Base-by-base conservation (phyloP, 2,329 filamentous ascomycete species). In the Clonostachys solani region DNA sequence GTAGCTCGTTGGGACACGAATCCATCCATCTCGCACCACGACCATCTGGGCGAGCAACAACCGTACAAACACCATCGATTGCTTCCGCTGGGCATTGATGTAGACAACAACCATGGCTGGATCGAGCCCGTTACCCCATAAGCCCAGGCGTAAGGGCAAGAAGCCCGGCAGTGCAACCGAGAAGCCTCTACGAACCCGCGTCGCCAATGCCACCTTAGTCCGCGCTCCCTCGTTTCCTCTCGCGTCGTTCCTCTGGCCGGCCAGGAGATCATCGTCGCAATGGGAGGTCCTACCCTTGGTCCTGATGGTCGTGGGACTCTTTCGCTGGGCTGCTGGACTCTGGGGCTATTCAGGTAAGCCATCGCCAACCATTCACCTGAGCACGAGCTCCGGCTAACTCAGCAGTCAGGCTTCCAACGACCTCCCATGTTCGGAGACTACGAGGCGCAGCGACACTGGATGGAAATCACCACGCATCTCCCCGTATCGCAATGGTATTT, bases 371-470 rank as follows among this genome's bases (percentile, higher is more conserved):
- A 38, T 18, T 12, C 15, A 8, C 10, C 57, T 45, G 15, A 16
- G 34, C 33, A 16, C 44, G 19, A 37, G 3, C 45, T 41, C 46
- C 37, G 44, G 13, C 16, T 33, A 16, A 29, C 8, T 35, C 15
- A 19, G 5, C 33, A 41, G 42, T 42, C 33, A 91, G 88, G 92
- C 47, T 88, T 86, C 60, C 74, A 86, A 49, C 82, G 81, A 50
- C 92, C 92, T 35, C 94, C 94, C 6, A 91, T 96, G 83, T 88
- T 92, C 61, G 94, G 94, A 54, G 94, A 99, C 67, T 99, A 96
- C 69, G 94, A 99, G 72, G 94, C 95, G 5, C 94, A 99, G 66
- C 77, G 94, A 57, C 94, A 99, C 67, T 99, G 94, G 94, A 96
- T 99, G 92, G 94, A 99, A 62, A 76, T 99, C 54, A 96, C 94